phyloP scores from a whole-genome alignment of 495 filamentous ascomycete species.

The Podospora pseudocomata region DNA sequence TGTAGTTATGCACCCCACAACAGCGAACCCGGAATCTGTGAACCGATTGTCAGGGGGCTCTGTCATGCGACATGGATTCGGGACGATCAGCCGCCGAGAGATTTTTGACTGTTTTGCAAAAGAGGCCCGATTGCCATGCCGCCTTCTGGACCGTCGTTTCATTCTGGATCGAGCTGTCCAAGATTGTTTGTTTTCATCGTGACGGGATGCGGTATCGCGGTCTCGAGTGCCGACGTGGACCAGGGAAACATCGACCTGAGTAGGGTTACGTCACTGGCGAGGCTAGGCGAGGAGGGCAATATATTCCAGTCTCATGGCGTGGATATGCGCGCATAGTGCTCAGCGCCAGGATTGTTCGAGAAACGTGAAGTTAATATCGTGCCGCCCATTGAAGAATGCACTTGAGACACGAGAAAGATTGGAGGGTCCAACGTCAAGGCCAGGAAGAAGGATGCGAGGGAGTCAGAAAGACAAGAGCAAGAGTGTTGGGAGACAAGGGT shows the following conservation, averaged over 20 bases:
- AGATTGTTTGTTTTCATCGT: background rate
- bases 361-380: background rate
- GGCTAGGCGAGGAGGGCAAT: background rate
- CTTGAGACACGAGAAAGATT: background rate
- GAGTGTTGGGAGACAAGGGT: background rate
- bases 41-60: constrained; percentile 1
- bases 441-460: background rate
- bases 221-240: background rate
- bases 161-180: background rate
- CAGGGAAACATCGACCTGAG: background rate
- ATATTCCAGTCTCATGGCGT: background rate
- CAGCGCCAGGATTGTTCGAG: background rate
- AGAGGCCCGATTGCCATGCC: background rate
- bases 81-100: constrained; percentile 14
- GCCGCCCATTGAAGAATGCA: background rate
- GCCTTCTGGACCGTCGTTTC: background rate
- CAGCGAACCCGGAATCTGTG: constrained; percentile 2
- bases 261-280: background rate
- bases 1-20: constrained; percentile 19
- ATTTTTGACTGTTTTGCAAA: background rate
- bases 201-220: background rate
- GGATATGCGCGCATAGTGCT: background rate
- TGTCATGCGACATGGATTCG: constrained; percentile 17
- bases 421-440: background rate
- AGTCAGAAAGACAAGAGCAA: background rate